Percentiles rank a stretch among this genome's conserved stretches.
phyloP scores from a whole-genome alignment of 257 asterid genomes.

The Osmanthus fragrans region DNA sequence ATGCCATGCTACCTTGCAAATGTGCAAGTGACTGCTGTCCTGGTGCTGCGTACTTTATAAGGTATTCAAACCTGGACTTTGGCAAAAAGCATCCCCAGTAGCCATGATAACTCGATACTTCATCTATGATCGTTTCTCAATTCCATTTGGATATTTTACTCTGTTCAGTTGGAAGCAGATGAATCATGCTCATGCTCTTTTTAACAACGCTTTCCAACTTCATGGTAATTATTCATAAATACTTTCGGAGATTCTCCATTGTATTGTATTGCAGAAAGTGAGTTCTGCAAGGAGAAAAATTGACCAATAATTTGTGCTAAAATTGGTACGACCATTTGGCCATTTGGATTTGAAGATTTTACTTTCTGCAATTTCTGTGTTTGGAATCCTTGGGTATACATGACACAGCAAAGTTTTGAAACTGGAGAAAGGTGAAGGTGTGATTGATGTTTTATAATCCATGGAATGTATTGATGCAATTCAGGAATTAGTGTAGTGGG shows the following conservation, averaged over 20 bases:
- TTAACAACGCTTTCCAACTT: background rate
- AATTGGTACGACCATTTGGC: background rate
- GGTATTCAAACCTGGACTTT: background rate
- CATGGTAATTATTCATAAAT: background rate
- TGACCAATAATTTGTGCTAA: background rate
- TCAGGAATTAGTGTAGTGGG: background rate
- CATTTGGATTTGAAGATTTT: background rate
- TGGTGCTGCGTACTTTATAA: background rate
- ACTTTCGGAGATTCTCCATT: background rate
- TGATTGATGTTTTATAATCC: background rate
- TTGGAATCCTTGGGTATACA: background rate
- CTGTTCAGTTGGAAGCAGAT: constrained; percentile 1
- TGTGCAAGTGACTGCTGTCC: background rate
- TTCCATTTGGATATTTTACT: background rate
- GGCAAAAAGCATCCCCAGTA: background rate
- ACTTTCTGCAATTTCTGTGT: background rate
- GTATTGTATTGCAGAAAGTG: background rate
- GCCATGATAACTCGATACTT: background rate
- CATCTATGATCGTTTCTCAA: background rate
- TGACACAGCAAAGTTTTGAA: background rate
- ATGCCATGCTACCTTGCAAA: background rate
- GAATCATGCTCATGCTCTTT: background rate
- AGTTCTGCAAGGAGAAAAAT: background rate
- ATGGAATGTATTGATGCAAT: background rate
- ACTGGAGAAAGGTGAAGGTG: background rate